Evolutionary conservation across 495 filamentous ascomycete species (phyloP), one percentile per base, ranked within the genome.

Genomic region (Amniculicola lignicola): DNA sequence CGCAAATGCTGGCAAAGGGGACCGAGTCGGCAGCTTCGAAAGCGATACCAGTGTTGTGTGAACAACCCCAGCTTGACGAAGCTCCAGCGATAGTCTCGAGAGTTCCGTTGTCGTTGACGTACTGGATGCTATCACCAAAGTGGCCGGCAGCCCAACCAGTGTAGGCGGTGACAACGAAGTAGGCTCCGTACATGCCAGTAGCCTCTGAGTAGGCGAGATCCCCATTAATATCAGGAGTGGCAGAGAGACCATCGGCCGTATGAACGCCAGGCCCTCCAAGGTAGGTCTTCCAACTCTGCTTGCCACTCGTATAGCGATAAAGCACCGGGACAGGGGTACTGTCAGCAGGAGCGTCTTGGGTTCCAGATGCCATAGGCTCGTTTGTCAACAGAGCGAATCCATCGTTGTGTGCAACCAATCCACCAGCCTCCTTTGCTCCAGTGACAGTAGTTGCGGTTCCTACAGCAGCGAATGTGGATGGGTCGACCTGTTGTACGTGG

Each of bases 21-120:
- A 75, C 61, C 1, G 67, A 69, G 37, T 76, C 74, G 9, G 78
- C 76, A 25, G 72, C 75, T 53, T 80, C 78, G 46, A 81, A 74
- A 1, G 77, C 77, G 45, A 82, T 82, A 35, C 79, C 78, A 0
- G 78, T 81, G 61, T 82, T 82, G 67, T 82, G 77, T 50, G 72
- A 77, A 64, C 78, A 82, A n/a, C 78, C 77, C 73, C 76, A 80
- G 62, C 75, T 77, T 6, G 71, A 68, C 3, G 31, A 38, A 1
- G 78, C 75, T 2, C 73, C 75, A 5, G 54, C 21, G 36, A 79
- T 77, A 9, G 59, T 68, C 37, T 71, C 47, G 14, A 82, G 57
- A 0, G 59, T 66, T 28, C 79, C 78, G 21, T 64, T 54, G 2
- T 71, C 67, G 22, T 69, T 62, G 23, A 80, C 72, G 54, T 82